Base-by-base conservation (phyloP, 2,329 filamentous ascomycete species). In the Fusarium vanettenii region DNA sequence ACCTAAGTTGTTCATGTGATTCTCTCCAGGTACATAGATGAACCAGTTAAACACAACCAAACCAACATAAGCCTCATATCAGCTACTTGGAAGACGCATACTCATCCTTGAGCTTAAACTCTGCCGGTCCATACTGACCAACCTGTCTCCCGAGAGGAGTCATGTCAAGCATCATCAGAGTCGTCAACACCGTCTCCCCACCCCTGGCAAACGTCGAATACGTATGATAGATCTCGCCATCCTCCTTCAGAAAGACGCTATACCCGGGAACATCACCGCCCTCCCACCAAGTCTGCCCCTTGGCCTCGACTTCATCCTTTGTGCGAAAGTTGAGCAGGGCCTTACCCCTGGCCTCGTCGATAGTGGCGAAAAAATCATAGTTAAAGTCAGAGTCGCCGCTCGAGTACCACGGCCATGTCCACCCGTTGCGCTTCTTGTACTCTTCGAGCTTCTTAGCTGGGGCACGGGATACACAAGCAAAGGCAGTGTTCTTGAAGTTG, bases 331-430 rank as follows among this genome's bases (percentile, higher is more conserved):
- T 80, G 57, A 79, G 80, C 66, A 79, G 43, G 1, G 78, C 68
- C 1, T 80, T 79, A 7, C 69, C 62, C 6, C 81, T 67, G 0
- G 62, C 59, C 22, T 80, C 75, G 39, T 84, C 82, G 16, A 81
- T 60, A 2, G 81, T 82, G 9, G 78, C 84, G 56, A 83, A 76
- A 59, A 84, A 84, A 72, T 85, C 83, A 67, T 81, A 82, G 75
- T 85, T 86, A 72, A 85, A 86, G 45, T 81, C 77, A 6, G 79
- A 80, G 2, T 73, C 79, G 7, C 79, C 77, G 43, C 79, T 83
- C 6, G 82, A 83, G 65, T 82, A 84, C 81, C 84, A 86, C 1
- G 83, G 84, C 59, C 84, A 85, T 1, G 68, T 77, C 85, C 84
- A 87, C 16, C 80, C 83, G 72, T 84, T 82, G 50, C 80, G 78